A percentile compares a stretch with the other conserved stretches of the same genome.
Evolutionary conservation across 2,329 filamentous ascomycete species (phyloP).

Genomic region (Paecilomyces niveus): DNA sequence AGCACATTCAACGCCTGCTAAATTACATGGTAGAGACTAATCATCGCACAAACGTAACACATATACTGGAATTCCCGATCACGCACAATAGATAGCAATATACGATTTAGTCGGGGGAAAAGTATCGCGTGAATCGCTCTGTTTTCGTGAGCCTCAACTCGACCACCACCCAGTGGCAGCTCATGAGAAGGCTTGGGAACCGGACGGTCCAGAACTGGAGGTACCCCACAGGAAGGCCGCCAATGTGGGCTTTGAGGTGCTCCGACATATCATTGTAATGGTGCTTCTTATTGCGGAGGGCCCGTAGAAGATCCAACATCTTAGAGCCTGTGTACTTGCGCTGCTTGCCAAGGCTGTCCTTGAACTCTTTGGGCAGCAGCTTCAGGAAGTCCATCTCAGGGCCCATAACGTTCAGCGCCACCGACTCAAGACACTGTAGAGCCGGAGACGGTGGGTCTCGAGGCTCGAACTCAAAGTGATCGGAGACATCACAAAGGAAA

Average conservation of each 20-base stretch:
- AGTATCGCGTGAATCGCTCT: conserved; percentile 38
- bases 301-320: conserved; percentile 79
- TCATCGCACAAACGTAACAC: background rate
- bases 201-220: conserved; percentile 72
- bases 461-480: conserved; percentile 90
- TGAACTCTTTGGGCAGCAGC: conserved; percentile 69
- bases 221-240: conserved; percentile 71
- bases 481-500: conserved; percentile 94
- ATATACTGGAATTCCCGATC: background rate
- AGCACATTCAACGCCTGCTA: background rate
- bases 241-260: conserved; percentile 64
- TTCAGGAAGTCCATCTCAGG: conserved; percentile 71
- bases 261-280: conserved; percentile 97
- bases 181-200: conserved; percentile 72
- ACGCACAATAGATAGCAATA: background rate
- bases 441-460: conserved; percentile 70
- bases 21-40: background rate
- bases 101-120: conserved; percentile 25
- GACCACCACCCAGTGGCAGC: conserved; percentile 68
- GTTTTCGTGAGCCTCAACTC: conserved; percentile 50
- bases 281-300: conserved; percentile 90
- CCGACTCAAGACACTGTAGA: conserved; percentile 52
- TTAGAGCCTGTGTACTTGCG: conserved; percentile 83
- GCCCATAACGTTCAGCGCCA: conserved; percentile 35
- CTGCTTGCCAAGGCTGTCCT: conserved; percentile 86